Percentiles rank a stretch among this genome's conserved stretches.
phyloP scores from a whole-genome alignment of 768 basidiomycete genomes.

The Trametes villosa region DNA sequence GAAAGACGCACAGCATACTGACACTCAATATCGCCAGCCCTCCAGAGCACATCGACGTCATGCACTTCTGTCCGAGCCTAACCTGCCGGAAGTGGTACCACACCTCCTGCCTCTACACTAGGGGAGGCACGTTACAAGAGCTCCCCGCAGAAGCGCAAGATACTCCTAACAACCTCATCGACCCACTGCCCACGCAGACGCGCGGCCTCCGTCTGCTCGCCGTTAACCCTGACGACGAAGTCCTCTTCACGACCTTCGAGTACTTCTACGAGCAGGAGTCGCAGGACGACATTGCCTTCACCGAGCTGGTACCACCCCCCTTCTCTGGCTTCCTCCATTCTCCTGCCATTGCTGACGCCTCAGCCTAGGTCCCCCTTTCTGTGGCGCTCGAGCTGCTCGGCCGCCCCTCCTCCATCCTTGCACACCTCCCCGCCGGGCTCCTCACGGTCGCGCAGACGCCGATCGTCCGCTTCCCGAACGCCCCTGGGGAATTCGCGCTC shows the following conservation, averaged over 20 bases:
- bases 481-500: conserved; percentile 14
- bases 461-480: conserved; percentile 21
- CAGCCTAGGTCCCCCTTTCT: not conserved
- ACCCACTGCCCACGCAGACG: not conserved
- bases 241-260: conserved; percentile 2
- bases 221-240: conserved; percentile 22
- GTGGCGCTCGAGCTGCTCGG: conserved; percentile 7
- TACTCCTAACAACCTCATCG: not conserved
- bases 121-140: not conserved
- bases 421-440: conserved; percentile 24
- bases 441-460: conserved; percentile 24
- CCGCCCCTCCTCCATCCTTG: conserved; percentile 5
- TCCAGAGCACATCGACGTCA: not conserved
- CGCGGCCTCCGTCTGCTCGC: conserved; percentile 25
- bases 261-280: conserved; percentile 19
- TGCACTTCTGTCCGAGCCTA: conserved; percentile 29
- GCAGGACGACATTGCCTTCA: not conserved
- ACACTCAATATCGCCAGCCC: not conserved
- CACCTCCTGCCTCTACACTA: conserved; percentile 9
- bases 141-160: not conserved
- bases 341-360: not conserved
- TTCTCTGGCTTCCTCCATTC: not conserved
- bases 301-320: not conserved
- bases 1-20: no score
- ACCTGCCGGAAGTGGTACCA: conserved; percentile 28